Conservation (phyloP, 1,284 basidiomycete species). For the Trametes sp. region DNA sequence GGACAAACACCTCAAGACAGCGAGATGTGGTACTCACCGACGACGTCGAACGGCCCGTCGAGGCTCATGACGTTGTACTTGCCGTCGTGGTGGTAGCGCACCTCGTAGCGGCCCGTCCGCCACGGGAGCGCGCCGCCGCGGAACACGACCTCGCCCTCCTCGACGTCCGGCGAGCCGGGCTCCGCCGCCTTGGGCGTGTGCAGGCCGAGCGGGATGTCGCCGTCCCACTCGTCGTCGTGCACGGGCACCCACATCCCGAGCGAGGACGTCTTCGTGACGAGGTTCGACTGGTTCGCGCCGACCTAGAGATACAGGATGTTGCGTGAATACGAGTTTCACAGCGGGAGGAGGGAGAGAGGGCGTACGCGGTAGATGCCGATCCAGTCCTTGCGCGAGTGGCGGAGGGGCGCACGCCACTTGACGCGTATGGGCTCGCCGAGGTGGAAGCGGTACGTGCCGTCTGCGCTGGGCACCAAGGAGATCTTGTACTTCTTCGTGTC, state of each 20-base stretch:
- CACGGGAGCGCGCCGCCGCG: slow-evolving; percentile 85
- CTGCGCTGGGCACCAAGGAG: slow-evolving; percentile 62
- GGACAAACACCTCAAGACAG: too few relatives aligned
- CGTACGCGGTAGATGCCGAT: slow-evolving; percentile 89
- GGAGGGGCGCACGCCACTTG: slow-evolving; percentile 86
- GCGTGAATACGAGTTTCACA: neutral
- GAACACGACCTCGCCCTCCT: slow-evolving; percentile 80
- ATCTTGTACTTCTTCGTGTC: slow-evolving; percentile 84
- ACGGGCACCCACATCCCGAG: slow-evolving; percentile 94
- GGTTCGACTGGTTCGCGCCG: slow-evolving; percentile 83
- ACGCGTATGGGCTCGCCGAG: slow-evolving; percentile 91
- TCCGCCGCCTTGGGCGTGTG: slow-evolving; percentile 45
- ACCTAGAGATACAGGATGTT: slow-evolving; percentile 60
- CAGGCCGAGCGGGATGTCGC: slow-evolving; percentile 74
- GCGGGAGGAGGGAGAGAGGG: slow-evolving; percentile 13
- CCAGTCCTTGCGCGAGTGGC: slow-evolving; percentile 96
- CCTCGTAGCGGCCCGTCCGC: slow-evolving; percentile 88
- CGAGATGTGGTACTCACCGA: slow-evolving; percentile 74
- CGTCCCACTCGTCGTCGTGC: slow-evolving; percentile 93
- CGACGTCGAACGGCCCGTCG: slow-evolving; percentile 87
- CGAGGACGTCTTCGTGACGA: slow-evolving; percentile 88
- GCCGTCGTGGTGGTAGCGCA: slow-evolving; percentile 91
- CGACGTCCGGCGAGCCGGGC: slow-evolving; percentile 46
- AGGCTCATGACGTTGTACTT: slow-evolving; percentile 96
- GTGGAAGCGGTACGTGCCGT: slow-evolving; percentile 73